Conservation (phyloP, 176 grass and related monocot species). For the Eleusine coracana region DNA sequence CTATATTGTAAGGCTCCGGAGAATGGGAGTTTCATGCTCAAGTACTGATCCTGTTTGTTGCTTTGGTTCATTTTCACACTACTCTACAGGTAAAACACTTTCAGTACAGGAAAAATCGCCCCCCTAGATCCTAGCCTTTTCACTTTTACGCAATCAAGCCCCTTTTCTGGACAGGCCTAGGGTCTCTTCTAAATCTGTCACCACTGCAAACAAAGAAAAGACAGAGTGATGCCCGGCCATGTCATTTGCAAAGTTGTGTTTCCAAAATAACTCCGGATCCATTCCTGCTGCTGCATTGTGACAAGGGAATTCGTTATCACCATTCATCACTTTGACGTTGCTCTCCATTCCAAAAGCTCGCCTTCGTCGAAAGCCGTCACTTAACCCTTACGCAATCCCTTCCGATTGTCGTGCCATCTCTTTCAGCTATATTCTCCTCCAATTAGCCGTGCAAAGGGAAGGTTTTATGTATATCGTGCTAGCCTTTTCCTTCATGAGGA, state of each 20-base stretch:
- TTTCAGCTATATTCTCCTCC: constrained; percentile 55
- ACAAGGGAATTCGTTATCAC: constrained; percentile 33
- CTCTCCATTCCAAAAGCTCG: constrained; percentile 41
- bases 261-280: constrained; percentile 26
- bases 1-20: not conserved
- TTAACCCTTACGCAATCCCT: constrained; percentile 68
- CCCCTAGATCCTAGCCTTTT: constrained; percentile 30
- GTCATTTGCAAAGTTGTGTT: constrained; percentile 26
- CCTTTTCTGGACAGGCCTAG: constrained; percentile 39
- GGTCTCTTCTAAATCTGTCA: constrained; percentile 11
- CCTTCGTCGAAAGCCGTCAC: constrained; percentile 52
- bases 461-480: constrained; percentile 24
- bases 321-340: constrained; percentile 35
- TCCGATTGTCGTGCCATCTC: constrained; percentile 47
- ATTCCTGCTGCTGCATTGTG: constrained; percentile 21
- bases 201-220: not conserved
- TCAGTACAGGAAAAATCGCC: constrained; percentile 34
- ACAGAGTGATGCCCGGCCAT: constrained; percentile 14
- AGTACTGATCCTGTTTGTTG: constrained; percentile 3
- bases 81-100: not conserved
- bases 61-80: constrained; percentile 9
- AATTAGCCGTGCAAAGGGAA: constrained; percentile 40
- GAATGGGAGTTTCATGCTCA: not conserved
- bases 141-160: constrained; percentile 1
- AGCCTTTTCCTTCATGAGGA: constrained; percentile 38